These are phyloP conservation scores for Malania oleifera DNA, from an alignment of 164 flowering plant species.

Conservation along the genomic window DNA sequence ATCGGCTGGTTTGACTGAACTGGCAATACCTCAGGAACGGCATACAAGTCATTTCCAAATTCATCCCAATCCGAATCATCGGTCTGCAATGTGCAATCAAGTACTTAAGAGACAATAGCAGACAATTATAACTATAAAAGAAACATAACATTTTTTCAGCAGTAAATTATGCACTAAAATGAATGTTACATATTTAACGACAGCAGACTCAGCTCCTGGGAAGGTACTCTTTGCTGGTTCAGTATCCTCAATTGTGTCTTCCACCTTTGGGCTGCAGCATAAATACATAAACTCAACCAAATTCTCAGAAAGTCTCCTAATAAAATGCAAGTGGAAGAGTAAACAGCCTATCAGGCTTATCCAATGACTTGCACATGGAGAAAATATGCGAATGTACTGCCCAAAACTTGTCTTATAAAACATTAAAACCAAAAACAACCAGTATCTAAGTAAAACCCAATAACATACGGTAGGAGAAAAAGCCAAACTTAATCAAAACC, in stretches of 20 bases:
- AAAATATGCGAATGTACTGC: too few relatives aligned
- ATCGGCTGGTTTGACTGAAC: slow-evolving; percentile 38
- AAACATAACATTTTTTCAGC: too few relatives aligned
- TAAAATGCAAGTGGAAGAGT: too few relatives aligned
- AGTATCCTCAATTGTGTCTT: slow-evolving; percentile 38
- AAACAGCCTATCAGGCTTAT: too few relatives aligned
- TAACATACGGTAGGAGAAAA: background rate
- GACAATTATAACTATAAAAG: background rate
- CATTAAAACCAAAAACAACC: too few relatives aligned
- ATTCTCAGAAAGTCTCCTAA: background rate
- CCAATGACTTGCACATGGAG: too few relatives aligned
- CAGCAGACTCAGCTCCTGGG: slow-evolving; percentile 42
- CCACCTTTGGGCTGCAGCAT: slow-evolving; percentile 61
- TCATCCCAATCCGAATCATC: slow-evolving; percentile 92
- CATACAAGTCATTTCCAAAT: slow-evolving; percentile 88
- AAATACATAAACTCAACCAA: slow-evolving; percentile 1
- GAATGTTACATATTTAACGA: slow-evolving; percentile 51
- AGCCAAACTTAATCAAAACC: slow-evolving; percentile 2
- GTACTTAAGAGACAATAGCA: background rate
- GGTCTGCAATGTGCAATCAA: slow-evolving; percentile 33
- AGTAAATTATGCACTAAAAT: background rate
- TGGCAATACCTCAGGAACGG: slow-evolving; percentile 64
- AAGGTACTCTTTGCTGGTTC: slow-evolving; percentile 41
- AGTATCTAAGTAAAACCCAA: background rate
- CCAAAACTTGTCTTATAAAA: too few relatives aligned